Evolutionary conservation across 768 basidiomycete species (phyloP).

Genomic region (Trametes villosa): DNA sequence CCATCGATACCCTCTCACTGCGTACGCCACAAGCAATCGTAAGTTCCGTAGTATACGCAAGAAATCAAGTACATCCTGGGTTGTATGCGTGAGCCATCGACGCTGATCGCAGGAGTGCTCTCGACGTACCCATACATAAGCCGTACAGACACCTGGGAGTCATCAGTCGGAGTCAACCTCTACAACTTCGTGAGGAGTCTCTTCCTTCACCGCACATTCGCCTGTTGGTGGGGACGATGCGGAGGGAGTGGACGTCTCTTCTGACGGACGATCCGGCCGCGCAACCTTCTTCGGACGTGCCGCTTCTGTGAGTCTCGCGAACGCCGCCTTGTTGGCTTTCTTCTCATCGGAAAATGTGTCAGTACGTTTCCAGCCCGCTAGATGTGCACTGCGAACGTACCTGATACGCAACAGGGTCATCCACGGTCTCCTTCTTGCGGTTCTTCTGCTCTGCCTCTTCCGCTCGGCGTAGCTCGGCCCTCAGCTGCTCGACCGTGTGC

Average conservation of each 20-base stretch:
- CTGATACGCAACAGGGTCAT: constrained; percentile 31
- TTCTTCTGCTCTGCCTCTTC: constrained; percentile 48
- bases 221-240: no score
- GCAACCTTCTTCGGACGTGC: constrained; percentile 32
- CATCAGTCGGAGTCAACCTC: no score
- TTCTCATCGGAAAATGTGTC: constrained; percentile 16
- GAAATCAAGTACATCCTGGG: no score
- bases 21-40: no score
- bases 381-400: constrained; percentile 3
- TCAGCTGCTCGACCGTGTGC: constrained; percentile 51
- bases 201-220: no score
- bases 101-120: no score
- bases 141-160: no score
- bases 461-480: constrained; percentile 59
- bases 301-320: constrained; percentile 39
- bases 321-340: constrained; percentile 37
- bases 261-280: not conserved
- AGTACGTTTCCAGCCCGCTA: not conserved
- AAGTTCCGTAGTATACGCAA: no score
- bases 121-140: no score
- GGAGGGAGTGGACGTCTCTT: not conserved
- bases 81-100: no score
- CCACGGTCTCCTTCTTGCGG: constrained; percentile 45
- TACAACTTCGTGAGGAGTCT: no score
- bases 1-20: no score